These are phyloP conservation scores for Primulina tabacum DNA, from an alignment of 257 asterid species.

Conservation along the genomic window DNA sequence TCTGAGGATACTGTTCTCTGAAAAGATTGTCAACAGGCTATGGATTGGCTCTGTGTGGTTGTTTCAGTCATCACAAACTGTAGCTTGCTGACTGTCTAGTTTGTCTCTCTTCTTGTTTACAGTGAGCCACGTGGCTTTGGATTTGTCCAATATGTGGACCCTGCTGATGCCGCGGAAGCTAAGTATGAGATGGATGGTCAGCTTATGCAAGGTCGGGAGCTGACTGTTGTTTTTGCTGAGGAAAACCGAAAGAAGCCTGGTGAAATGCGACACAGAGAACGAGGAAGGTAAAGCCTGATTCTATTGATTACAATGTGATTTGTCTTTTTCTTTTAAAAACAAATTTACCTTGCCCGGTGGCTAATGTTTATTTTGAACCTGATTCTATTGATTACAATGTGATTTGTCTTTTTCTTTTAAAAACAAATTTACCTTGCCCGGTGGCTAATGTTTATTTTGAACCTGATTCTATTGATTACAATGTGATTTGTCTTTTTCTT, in stretches of 20 bases:
- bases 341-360: background rate
- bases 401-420: background rate
- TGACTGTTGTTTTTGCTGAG: conserved; percentile 94
- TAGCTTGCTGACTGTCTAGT: conserved; percentile 7
- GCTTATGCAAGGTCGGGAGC: conserved; percentile 70
- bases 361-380: background rate
- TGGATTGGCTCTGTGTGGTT: background rate
- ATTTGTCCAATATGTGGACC: conserved; percentile 86
- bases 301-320: background rate
- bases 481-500: background rate
- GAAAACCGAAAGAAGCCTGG: conserved; percentile 87
- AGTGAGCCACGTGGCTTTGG: conserved; percentile 95
- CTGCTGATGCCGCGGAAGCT: conserved; percentile 91
- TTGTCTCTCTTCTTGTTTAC: conserved; percentile 20
- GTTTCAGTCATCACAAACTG: background rate
- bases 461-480: background rate
- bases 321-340: background rate
- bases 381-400: too few species aligned
- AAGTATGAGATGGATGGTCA: conserved; percentile 94
- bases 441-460: background rate
- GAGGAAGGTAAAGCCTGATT: conserved; percentile 45
- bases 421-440: background rate
- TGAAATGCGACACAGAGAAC: conserved; percentile 79
- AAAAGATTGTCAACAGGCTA: background rate
- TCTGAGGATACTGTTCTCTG: background rate